phyloP scores from a whole-genome alignment of 2,329 filamentous ascomycete species.

The Herpotrichia juniperi region DNA sequence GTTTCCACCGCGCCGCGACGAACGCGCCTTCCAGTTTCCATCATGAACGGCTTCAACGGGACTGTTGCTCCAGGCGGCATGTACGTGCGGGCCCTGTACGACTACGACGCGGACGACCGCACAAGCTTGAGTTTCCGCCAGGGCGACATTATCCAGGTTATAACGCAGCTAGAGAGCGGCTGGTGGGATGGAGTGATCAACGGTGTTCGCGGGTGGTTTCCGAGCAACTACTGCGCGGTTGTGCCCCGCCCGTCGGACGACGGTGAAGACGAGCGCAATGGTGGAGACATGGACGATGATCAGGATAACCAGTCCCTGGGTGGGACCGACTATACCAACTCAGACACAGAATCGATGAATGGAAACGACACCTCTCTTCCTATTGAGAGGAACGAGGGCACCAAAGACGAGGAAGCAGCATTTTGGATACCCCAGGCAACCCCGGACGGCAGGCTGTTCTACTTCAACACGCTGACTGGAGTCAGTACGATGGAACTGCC shows the following conservation, averaged over 20 bases:
- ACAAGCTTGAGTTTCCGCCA: slow-evolving; percentile 96
- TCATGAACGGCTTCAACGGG: slow-evolving; percentile 59
- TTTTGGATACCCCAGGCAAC: slow-evolving; percentile 99
- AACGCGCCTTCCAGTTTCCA: slow-evolving; percentile 18
- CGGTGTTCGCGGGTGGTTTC: slow-evolving; percentile 96
- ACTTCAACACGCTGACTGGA: slow-evolving; percentile 97
- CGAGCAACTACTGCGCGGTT: slow-evolving; percentile 96
- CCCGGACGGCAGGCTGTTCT: slow-evolving; percentile 88
- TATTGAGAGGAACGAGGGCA: slow-evolving; percentile 68
- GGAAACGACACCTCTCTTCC: slow-evolving; percentile 57
- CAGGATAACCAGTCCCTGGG: slow-evolving; percentile 54
- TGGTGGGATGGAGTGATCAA: slow-evolving; percentile 99
- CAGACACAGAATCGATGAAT: slow-evolving; percentile 54
- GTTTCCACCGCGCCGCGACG: slow-evolving; percentile 15
- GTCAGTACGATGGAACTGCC: slow-evolving; percentile 94
- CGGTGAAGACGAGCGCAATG: slow-evolving; percentile 65
- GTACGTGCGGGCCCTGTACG: slow-evolving; percentile 95
- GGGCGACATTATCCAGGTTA: slow-evolving; percentile 97
- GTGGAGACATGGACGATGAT: slow-evolving; percentile 58
- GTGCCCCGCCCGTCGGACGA: slow-evolving; percentile 78
- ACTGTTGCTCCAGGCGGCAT: slow-evolving; percentile 62
- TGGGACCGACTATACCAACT: slow-evolving; percentile 45
- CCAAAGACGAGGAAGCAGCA: slow-evolving; percentile 82
- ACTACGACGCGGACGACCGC: slow-evolving; percentile 96
- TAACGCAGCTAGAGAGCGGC: slow-evolving; percentile 95